phyloP scores from a whole-genome alignment of 257 asterid genomes.

The Solanum lycopersicoides region DNA sequence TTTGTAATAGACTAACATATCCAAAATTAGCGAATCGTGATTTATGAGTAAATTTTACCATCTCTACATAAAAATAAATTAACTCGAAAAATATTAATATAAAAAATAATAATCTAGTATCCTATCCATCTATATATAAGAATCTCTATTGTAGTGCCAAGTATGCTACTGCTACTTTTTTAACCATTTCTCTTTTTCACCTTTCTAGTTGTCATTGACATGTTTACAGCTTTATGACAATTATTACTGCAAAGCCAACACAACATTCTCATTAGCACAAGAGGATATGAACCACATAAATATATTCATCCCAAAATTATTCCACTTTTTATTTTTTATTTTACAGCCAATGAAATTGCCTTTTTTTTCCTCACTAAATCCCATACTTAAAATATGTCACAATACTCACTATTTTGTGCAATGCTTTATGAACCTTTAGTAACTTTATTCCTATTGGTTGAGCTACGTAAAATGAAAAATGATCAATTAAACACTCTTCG shows the following conservation, averaged over 20 bases:
- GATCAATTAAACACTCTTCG: background rate
- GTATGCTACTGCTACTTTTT: slow-evolving; percentile 4
- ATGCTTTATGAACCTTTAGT: background rate
- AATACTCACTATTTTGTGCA: slow-evolving; percentile 3
- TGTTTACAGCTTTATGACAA: slow-evolving; percentile 21
- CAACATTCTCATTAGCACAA: slow-evolving; percentile 12
- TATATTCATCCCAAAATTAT: slow-evolving; percentile 11
- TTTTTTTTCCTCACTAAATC: background rate
- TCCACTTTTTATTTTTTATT: background rate
- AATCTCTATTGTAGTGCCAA: slow-evolving; percentile 8
- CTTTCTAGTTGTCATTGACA: slow-evolving; percentile 24
- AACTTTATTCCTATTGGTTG: slow-evolving; percentile 13
- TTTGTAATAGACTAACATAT: background rate
- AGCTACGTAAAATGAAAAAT: background rate
- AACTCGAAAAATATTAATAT: background rate
- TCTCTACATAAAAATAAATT: background rate
- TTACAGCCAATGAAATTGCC: background rate
- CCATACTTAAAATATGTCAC: background rate
- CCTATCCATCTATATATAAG: background rate
- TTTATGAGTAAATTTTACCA: background rate
- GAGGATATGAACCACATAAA: slow-evolving; percentile 32
- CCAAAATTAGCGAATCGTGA: background rate
- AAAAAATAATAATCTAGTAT: background rate
- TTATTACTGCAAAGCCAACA: slow-evolving; percentile 21
- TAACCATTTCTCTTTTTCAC: background rate